Evolutionary conservation across 1,139 yeast genomes (phyloP).

Genomic region (Geotrichum europaeum): DNA sequence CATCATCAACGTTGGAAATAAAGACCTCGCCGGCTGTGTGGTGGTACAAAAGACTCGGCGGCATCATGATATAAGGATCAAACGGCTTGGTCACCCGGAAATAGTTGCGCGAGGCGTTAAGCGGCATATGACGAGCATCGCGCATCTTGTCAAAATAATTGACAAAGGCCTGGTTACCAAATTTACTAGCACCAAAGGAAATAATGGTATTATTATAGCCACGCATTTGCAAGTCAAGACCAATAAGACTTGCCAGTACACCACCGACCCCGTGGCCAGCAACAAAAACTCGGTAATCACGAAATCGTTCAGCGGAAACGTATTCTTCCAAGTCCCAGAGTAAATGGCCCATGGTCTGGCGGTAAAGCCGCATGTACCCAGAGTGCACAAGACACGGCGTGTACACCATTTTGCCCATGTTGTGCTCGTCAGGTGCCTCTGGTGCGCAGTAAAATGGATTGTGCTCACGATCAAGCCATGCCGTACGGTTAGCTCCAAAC

Average conservation of each 20-base stretch:
- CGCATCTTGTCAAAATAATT: conserved; percentile 49
- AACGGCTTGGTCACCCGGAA: conserved; percentile 20
- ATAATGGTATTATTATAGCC: conserved; percentile 51
- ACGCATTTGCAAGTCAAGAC: conserved; percentile 49
- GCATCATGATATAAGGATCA: conserved; percentile 18
- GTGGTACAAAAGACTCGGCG: conserved; percentile 15
- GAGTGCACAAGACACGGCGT: conserved; percentile 50
- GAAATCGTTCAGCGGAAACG: conserved; percentile 32
- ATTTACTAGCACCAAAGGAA: conserved; percentile 56
- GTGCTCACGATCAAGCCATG: not conserved
- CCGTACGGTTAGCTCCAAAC: not conserved
- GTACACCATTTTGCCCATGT: conserved; percentile 33
- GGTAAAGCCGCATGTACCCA: conserved; percentile 43
- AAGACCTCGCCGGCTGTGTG: conserved; percentile 20
- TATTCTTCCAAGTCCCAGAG: conserved; percentile 29
- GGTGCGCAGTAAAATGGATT: conserved; percentile 45
- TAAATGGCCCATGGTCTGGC: conserved; percentile 32
- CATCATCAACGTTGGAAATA: conserved; percentile 12
- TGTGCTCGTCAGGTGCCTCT: conserved; percentile 36
- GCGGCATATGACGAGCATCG: not conserved
- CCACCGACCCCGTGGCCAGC: conserved; percentile 75
- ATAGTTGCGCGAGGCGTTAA: conserved; percentile 9
- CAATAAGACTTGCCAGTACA: conserved; percentile 56
- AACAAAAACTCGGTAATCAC: conserved; percentile 47
- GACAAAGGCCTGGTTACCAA: conserved; percentile 50